Conservation (phyloP, 139 green algal species). For the Ostreobium quekettii region DNA sequence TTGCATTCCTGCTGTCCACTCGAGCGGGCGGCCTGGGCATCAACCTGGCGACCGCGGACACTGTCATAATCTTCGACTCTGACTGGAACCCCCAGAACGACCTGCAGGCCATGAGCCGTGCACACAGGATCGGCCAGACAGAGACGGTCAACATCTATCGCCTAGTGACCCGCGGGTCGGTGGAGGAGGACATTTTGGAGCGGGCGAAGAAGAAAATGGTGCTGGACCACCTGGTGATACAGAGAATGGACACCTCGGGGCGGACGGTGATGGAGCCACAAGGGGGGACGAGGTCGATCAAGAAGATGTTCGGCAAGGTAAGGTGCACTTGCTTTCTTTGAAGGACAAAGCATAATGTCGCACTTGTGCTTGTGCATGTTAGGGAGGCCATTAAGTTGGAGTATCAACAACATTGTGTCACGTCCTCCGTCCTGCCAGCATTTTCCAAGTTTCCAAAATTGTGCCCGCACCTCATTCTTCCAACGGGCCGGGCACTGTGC, state of each 20-base stretch:
- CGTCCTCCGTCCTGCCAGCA: too few species aligned
- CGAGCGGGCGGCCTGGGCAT: constrained; percentile 90
- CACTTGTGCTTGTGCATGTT: too few species aligned
- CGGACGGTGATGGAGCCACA: constrained; percentile 60
- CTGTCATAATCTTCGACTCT: constrained; percentile 86
- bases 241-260: constrained; percentile 81
- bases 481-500: too few species aligned
- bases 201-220: constrained; percentile 93
- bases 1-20: constrained; percentile 88
- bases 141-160: constrained; percentile 91
- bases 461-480: too few species aligned
- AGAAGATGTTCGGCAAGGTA: constrained; percentile 77
- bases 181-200: constrained; percentile 93
- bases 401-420: too few species aligned
- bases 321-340: too few species aligned
- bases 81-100: constrained; percentile 57
- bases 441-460: too few species aligned
- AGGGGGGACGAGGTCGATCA: constrained; percentile 33
- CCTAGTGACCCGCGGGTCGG: constrained; percentile 74
- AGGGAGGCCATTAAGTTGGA: too few species aligned
- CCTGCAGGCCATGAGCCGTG: constrained; percentile 85
- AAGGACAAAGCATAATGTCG: too few species aligned
- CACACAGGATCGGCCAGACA: constrained; percentile 92
- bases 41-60: constrained; percentile 91
- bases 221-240: constrained; percentile 94